Percentiles rank a stretch among this genome's conserved stretches.
These are phyloP conservation scores for Candida qinlingensis DNA, from an alignment of 805 yeast species.

Conservation along the genomic window DNA sequence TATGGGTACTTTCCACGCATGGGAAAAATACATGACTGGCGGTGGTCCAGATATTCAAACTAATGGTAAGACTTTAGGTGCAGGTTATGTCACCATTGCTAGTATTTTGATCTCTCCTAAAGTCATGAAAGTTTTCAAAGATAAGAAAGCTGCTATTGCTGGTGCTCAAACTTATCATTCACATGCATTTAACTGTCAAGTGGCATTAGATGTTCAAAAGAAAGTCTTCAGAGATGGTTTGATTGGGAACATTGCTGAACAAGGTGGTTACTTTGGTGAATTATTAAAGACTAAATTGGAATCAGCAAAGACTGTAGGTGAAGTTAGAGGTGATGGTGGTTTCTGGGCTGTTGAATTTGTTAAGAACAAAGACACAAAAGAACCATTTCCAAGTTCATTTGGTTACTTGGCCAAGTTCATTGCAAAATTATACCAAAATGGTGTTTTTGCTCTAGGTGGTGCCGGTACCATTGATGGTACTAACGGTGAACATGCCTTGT, in stretches of 20 bases:
- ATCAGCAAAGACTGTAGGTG: conserved; percentile 36
- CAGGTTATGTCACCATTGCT: conserved; percentile 45
- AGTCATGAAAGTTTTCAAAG: conserved; percentile 31
- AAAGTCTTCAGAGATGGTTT: conserved; percentile 32
- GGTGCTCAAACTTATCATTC: conserved; percentile 49
- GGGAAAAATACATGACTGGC: conserved; percentile 35
- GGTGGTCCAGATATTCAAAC: conserved; percentile 44
- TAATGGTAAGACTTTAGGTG: conserved; percentile 43
- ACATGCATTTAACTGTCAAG: conserved; percentile 41
- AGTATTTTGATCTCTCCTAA: conserved; percentile 35
- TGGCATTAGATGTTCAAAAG: conserved; percentile 40
- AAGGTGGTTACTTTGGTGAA: conserved; percentile 40
- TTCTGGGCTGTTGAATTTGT: conserved; percentile 52
- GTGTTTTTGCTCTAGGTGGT: conserved; percentile 37
- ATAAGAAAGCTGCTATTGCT: conserved; percentile 24
- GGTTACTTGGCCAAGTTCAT: conserved; percentile 29
- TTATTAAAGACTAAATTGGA: conserved; percentile 27
- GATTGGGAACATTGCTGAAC: conserved; percentile 35
- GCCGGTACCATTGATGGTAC: conserved; percentile 35
- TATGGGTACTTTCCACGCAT: conserved; percentile 42
- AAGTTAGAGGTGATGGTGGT: conserved; percentile 50
- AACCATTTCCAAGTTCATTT: conserved; percentile 33
- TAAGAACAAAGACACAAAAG: conserved; percentile 41
- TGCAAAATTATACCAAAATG: conserved; percentile 33
- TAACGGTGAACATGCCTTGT: conserved; percentile 40